phyloP scores from a whole-genome alignment of 2,329 filamentous ascomycete genomes.

The Pseudocercospora pini-densiflorae region DNA sequence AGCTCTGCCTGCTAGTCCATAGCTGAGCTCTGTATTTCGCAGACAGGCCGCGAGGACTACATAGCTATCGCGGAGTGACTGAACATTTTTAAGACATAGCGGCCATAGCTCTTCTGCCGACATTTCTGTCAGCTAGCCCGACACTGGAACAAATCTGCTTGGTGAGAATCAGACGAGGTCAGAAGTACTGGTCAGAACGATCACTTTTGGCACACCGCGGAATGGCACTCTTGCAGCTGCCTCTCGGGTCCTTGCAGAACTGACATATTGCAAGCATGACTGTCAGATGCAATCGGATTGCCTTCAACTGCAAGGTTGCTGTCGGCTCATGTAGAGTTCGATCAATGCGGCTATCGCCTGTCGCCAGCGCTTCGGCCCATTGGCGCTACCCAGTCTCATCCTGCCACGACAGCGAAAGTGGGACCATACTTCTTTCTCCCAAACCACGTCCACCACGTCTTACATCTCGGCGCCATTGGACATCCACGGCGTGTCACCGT shows the following conservation, averaged over 20 bases:
- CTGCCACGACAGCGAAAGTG: background rate
- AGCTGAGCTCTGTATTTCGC: too few relatives aligned
- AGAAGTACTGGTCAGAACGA: too few relatives aligned
- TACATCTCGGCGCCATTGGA: slow-evolving; percentile 10
- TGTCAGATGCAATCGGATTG: background rate
- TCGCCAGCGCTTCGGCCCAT: background rate
- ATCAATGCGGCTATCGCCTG: background rate
- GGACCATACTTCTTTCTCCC: background rate
- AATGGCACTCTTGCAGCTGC: too few relatives aligned
- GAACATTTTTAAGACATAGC: too few relatives aligned
- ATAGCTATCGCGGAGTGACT: too few relatives aligned
- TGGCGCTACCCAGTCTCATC: background rate
- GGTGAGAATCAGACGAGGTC: too few relatives aligned
- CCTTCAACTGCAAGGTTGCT: background rate
- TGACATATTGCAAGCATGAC: background rate
- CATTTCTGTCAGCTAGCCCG: too few relatives aligned
- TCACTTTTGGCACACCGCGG: too few relatives aligned
- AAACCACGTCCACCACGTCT: background rate
- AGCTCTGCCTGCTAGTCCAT: too few relatives aligned
- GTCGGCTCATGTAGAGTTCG: background rate
- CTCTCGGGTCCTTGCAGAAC: background rate
- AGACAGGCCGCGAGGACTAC: too few relatives aligned
- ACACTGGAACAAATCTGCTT: too few relatives aligned
- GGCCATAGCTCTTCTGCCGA: too few relatives aligned
- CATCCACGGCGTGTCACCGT: slow-evolving; percentile 13